Conservation (phyloP, 139 green algal genomes). For the Asterochloris sp. region DNA sequence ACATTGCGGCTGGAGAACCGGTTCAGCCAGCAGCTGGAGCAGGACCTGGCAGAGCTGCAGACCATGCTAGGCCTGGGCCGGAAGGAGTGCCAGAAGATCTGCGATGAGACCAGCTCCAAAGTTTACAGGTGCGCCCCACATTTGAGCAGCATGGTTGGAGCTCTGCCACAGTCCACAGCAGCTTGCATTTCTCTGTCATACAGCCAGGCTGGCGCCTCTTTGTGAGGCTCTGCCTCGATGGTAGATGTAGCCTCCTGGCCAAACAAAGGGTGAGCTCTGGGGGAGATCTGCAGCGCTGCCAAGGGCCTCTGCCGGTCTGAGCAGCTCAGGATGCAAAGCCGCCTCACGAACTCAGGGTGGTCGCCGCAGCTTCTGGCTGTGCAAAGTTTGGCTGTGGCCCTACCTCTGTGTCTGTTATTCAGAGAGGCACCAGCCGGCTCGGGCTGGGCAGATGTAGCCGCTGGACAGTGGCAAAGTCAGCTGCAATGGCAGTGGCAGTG, state of each 20-base stretch:
- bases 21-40: slow-evolving; percentile 55
- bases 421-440: neutral
- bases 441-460: neutral
- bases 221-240: too few relatives aligned
- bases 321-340: too few relatives aligned
- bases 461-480: neutral
- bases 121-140: slow-evolving; percentile 52
- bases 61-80: slow-evolving; percentile 70
- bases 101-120: slow-evolving; percentile 53
- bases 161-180: too few relatives aligned
- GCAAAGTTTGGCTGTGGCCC: neutral
- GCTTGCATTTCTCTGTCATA: too few relatives aligned
- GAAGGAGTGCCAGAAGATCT: slow-evolving; percentile 67
- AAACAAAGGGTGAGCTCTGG: too few relatives aligned
- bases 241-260: too few relatives aligned
- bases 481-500: neutral
- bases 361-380: too few relatives aligned
- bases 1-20: slow-evolving; percentile 30
- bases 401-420: neutral
- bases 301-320: too few relatives aligned
- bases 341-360: too few relatives aligned
- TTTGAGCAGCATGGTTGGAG: neutral
- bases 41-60: slow-evolving; percentile 59
- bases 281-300: too few relatives aligned
- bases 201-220: too few relatives aligned